Conservation (phyloP, 1,139 yeast genomes). For the Candida pseudoviswanathii region DNA sequence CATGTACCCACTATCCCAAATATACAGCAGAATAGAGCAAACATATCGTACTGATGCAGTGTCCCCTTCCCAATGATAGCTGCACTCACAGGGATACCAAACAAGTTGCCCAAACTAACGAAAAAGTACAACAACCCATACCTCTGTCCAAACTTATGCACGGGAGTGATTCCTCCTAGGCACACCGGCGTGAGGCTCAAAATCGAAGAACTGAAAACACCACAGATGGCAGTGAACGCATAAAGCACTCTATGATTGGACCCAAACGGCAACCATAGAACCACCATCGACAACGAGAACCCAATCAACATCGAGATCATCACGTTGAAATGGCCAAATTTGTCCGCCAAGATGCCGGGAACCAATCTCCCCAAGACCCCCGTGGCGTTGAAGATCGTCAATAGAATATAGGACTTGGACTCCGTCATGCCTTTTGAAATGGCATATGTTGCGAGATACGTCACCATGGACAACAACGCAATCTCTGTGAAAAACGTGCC, state of each 20-base stretch:
- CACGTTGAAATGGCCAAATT: slow-evolving; percentile 59
- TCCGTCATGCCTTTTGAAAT: slow-evolving; percentile 54
- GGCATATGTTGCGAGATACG: slow-evolving; percentile 60
- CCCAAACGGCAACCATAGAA: slow-evolving; percentile 61
- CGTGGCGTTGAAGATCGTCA: slow-evolving; percentile 59
- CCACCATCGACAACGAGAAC: slow-evolving; percentile 41
- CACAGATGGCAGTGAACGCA: slow-evolving; percentile 52
- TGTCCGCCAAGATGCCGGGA: slow-evolving; percentile 59
- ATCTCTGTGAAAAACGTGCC: slow-evolving; percentile 55
- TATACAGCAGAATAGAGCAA: slow-evolving; percentile 26
- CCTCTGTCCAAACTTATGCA: slow-evolving; percentile 36
- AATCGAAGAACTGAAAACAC: slow-evolving; percentile 41
- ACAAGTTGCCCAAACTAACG: slow-evolving; percentile 41
- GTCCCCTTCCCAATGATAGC: slow-evolving; percentile 45
- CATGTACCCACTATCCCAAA: slow-evolving; percentile 23
- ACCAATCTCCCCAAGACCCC: slow-evolving; percentile 61
- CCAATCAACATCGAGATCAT: slow-evolving; percentile 44
- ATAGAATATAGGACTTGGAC: slow-evolving; percentile 51
- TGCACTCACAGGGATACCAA: slow-evolving; percentile 47
- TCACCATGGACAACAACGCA: slow-evolving; percentile 52
- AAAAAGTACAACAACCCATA: slow-evolving; percentile 43
- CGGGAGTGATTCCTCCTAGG: slow-evolving; percentile 35
- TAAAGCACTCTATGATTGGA: slow-evolving; percentile 38
- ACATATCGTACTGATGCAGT: slow-evolving; percentile 24
- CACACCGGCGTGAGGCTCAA: slow-evolving; percentile 40